phyloP scores from a whole-genome alignment of 108 stramenopile species.

The Fragilariopsis cylindrus region DNA sequence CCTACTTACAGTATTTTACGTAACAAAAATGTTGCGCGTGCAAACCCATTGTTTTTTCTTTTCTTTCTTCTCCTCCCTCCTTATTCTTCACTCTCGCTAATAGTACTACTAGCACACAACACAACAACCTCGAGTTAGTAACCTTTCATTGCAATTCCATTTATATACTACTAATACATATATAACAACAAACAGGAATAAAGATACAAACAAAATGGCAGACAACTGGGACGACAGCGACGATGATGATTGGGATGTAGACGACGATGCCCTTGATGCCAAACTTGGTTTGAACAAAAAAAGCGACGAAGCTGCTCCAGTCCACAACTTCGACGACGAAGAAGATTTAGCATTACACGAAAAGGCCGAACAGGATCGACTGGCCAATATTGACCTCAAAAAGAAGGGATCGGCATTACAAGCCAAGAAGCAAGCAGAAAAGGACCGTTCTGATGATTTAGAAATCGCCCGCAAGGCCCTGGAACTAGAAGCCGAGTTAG shows the following conservation, averaged over 20 bases:
- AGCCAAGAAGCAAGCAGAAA: slow-evolving; percentile 75
- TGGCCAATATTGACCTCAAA: slow-evolving; percentile 43
- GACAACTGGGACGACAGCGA: slow-evolving; percentile 82
- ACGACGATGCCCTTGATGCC: slow-evolving; percentile 78
- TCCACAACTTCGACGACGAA: slow-evolving; percentile 76
- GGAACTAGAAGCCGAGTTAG: slow-evolving; percentile 86
- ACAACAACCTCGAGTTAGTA: too few species aligned
- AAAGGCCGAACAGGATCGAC: slow-evolving; percentile 56
- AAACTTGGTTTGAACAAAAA: slow-evolving; percentile 57
- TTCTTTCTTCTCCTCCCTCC: too few species aligned
- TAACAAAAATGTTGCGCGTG: too few species aligned
- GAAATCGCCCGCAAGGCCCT: slow-evolving; percentile 83
- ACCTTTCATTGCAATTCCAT: too few species aligned
- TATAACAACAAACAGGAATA: neutral
- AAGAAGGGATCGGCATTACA: slow-evolving; percentile 87
- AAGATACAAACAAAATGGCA: slow-evolving; percentile 48
- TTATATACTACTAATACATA: neutral
- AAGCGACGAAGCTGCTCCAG: slow-evolving; percentile 22
- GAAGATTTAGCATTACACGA: slow-evolving; percentile 88
- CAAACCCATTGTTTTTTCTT: too few species aligned
- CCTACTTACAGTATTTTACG: too few species aligned
- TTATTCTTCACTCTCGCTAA: too few species aligned
- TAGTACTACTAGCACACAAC: too few species aligned
- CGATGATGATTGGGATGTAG: slow-evolving; percentile 93
- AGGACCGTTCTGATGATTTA: slow-evolving; percentile 60